These are phyloP conservation scores for Gleditsia sinensis DNA, from an alignment of 306 rosid genomes.

Conservation along the genomic window DNA sequence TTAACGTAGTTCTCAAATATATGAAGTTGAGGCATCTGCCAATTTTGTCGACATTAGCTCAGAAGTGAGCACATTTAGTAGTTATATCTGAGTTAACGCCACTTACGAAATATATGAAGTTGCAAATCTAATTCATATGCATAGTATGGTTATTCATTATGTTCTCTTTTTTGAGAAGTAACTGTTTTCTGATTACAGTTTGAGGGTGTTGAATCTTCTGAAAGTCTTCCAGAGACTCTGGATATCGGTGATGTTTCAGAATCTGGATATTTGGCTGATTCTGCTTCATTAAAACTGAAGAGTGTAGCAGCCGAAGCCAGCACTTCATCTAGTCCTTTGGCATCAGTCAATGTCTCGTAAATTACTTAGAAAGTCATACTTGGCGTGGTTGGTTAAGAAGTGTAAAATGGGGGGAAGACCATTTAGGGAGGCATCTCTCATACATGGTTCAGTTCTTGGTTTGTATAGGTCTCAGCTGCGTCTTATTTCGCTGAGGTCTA, in stretches of 20 bases:
- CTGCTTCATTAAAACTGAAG: constrained; percentile 57
- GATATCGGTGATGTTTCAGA: constrained; percentile 89
- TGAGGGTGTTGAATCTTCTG: constrained; percentile 51
- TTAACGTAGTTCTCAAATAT: neutral
- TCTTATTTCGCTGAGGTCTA: constrained; percentile 37
- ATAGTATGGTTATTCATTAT: neutral
- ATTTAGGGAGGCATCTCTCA: constrained; percentile 20
- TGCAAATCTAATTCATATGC: neutral
- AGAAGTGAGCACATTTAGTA: neutral
- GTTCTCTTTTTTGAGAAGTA: neutral
- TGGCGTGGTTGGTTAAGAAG: constrained; percentile 40
- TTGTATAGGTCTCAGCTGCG: constrained; percentile 62
- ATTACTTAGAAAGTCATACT: constrained; percentile 41
- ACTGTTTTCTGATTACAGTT: constrained; percentile 44
- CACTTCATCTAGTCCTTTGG: constrained; percentile 46
- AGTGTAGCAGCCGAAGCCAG: constrained; percentile 56
- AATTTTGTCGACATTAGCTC: constrained; percentile 14
- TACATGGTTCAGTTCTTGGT: constrained; percentile 26
- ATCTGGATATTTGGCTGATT: constrained; percentile 43
- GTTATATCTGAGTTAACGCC: constrained; percentile 5
- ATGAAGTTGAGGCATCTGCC: no score
- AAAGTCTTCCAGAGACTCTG: constrained; percentile 78
- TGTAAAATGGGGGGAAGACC: constrained; percentile 47
- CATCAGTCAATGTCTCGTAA: constrained; percentile 35
- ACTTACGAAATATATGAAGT: constrained; percentile 11